Conservation (phyloP, 345 rosid genomes). For the Rhizophora apiculata region DNA sequence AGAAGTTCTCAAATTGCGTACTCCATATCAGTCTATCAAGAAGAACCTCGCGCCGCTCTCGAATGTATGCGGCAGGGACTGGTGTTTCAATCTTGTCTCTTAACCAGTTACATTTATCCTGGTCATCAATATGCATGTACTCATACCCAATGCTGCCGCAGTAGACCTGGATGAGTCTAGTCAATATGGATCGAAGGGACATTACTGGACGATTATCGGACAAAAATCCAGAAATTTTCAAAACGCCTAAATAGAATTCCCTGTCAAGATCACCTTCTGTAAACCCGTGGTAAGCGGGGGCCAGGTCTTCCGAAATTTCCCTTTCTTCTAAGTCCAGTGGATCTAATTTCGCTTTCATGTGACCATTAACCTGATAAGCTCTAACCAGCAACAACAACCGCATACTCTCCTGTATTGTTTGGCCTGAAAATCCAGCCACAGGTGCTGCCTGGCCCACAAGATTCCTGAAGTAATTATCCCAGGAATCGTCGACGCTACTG, state of each 20-base stretch:
- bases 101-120: slow-evolving; percentile 74
- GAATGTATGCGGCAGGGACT: slow-evolving; percentile 54
- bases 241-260: slow-evolving; percentile 75
- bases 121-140: slow-evolving; percentile 80
- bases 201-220: slow-evolving; percentile 85
- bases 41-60: slow-evolving; percentile 64
- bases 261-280: slow-evolving; percentile 70
- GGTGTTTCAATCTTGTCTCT: slow-evolving; percentile 86
- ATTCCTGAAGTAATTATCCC: slow-evolving; percentile 71
- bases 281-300: slow-evolving; percentile 60
- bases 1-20: slow-evolving; percentile 77
- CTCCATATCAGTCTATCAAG: slow-evolving; percentile 84
- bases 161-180: slow-evolving; percentile 79
- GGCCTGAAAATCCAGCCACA: slow-evolving; percentile 70
- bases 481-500: slow-evolving; percentile 67
- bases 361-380: slow-evolving; percentile 86
- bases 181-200: slow-evolving; percentile 62
- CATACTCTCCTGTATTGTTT: slow-evolving; percentile 88
- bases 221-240: slow-evolving; percentile 70
- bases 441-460: slow-evolving; percentile 71
- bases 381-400: slow-evolving; percentile 67
- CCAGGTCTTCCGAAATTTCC: slow-evolving; percentile 66
- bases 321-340: slow-evolving; percentile 67
- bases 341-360: slow-evolving; percentile 75
- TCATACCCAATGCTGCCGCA: slow-evolving; percentile 80